Conservation (phyloP, 371 early-diverging fungal genomes). For the Polyrhizophydium stewartii region DNA sequence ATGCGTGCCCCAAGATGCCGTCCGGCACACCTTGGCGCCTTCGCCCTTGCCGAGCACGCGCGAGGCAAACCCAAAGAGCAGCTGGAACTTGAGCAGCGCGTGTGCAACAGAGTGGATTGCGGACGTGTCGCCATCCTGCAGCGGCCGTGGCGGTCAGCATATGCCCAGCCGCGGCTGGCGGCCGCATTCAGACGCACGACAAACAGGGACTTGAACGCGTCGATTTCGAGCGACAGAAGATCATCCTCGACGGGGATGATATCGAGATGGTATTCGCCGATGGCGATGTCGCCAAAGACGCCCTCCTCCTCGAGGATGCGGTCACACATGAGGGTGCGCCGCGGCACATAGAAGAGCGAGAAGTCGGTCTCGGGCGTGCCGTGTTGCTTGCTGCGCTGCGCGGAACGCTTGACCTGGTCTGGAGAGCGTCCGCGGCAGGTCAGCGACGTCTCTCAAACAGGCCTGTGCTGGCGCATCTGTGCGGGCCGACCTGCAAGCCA, state of each 20-base stretch:
- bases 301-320: constrained; percentile 86
- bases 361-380: background rate
- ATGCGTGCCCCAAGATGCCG: background rate
- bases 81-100: constrained; percentile 82
- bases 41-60: constrained; percentile 88
- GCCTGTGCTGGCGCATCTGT: background rate
- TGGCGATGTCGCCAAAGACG: constrained; percentile 76
- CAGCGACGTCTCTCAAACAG: background rate
- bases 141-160: too few species aligned
- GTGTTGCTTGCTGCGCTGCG: constrained; percentile 18
- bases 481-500: constrained; percentile 67
- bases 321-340: constrained; percentile 82
- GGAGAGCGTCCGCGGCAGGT: constrained; percentile 13
- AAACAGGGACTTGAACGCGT: constrained; percentile 75
- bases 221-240: constrained; percentile 83
- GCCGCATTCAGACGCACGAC: constrained; percentile 40
- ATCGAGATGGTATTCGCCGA: constrained; percentile 86
- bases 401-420: constrained; percentile 1
- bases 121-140: constrained; percentile 78
- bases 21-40: constrained; percentile 57
- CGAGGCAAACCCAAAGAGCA: constrained; percentile 81
- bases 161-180: too few species aligned
- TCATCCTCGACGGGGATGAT: constrained; percentile 88
- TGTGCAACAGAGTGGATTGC: constrained; percentile 74
- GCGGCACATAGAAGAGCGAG: constrained; percentile 79